Percentiles rank a stretch among this genome's conserved stretches.
phyloP scores from a whole-genome alignment of 2,329 filamentous ascomycete species.

The Talaromyces sp. region DNA sequence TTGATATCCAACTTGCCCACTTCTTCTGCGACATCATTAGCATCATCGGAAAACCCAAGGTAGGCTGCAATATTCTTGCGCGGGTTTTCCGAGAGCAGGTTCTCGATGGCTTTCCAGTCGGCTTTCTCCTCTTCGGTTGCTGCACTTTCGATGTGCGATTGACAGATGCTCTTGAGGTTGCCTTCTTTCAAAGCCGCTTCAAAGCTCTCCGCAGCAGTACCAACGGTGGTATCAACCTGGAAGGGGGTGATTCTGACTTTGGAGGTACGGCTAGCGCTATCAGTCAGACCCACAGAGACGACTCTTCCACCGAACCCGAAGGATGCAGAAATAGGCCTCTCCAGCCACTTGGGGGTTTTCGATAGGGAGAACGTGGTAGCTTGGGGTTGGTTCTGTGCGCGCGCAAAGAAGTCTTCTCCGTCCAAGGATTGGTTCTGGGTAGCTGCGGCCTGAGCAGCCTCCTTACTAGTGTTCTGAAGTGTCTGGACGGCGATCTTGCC shows the following conservation, averaged over 20 bases:
- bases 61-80: conserved; percentile 82
- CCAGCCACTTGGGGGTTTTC: conserved; percentile 86
- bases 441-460: conserved; percentile 58
- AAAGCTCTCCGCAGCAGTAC: conserved; percentile 80
- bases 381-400: conserved; percentile 87
- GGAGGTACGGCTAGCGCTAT: conserved; percentile 65
- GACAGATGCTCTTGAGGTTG: conserved; percentile 74
- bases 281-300: conserved; percentile 64
- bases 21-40: conserved; percentile 50
- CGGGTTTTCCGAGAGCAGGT: conserved; percentile 79
- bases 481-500: conserved; percentile 94
- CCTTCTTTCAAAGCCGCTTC: conserved; percentile 76
- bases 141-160: conserved; percentile 70
- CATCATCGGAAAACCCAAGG: conserved; percentile 72
- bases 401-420: conserved; percentile 94
- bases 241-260: conserved; percentile 84
- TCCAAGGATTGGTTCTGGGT: conserved; percentile 69
- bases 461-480: conserved; percentile 84
- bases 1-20: conserved; percentile 42
- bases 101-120: conserved; percentile 93
- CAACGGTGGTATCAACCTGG: conserved; percentile 79
- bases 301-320: conserved; percentile 97
- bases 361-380: conserved; percentile 81
- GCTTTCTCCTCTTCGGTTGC: conserved; percentile 87
- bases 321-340: conserved; percentile 77